Conservation (phyloP, 108 stramenopile genomes). For the Licmophora abbreviata region DNA sequence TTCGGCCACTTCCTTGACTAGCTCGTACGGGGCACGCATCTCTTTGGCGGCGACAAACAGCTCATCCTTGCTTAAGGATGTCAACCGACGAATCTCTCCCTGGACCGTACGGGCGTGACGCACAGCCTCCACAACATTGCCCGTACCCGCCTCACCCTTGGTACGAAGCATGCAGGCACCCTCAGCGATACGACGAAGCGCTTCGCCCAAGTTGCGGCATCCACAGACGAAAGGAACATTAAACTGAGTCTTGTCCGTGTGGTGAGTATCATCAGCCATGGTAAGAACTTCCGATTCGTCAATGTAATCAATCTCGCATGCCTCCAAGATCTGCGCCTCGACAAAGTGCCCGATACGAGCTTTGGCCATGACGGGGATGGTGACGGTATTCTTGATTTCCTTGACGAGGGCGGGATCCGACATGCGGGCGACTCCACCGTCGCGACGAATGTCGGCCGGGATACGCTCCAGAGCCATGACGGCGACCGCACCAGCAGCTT, state of each 20-base stretch:
- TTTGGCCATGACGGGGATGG: conserved; percentile 99
- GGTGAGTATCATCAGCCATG: conserved; percentile 99
- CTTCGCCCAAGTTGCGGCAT: conserved; percentile 98
- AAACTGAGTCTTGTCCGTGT: conserved; percentile 97
- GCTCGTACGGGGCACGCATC: conserved; percentile 88
- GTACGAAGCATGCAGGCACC: conserved; percentile 98
- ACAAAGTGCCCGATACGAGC: conserved; percentile 99
- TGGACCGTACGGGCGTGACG: conserved; percentile 93
- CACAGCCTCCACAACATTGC: conserved; percentile 98
- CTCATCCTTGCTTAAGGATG: conserved; percentile 91
- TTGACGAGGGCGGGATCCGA: conserved; percentile 94
- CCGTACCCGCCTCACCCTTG: conserved; percentile 99
- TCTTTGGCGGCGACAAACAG: conserved; percentile 96
- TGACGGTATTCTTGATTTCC: conserved; percentile 98
- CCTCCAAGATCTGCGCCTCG: conserved; percentile 98
- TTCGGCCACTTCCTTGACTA: conserved; percentile 87
- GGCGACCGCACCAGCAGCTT: conserved; percentile 97
- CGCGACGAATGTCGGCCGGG: conserved; percentile 97
- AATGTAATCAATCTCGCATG: conserved; percentile 97
- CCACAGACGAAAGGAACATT: conserved; percentile 99
- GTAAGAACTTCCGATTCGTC: conserved; percentile 98
- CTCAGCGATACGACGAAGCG: conserved; percentile 93
- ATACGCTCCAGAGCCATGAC: conserved; percentile 99
- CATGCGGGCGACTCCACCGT: conserved; percentile 99
- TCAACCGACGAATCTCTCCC: conserved; percentile 74